Percentiles rank a stretch among this genome's conserved stretches.
phyloP scores from a whole-genome alignment of 257 asterid genomes.

The Hygrophila difformis region DNA sequence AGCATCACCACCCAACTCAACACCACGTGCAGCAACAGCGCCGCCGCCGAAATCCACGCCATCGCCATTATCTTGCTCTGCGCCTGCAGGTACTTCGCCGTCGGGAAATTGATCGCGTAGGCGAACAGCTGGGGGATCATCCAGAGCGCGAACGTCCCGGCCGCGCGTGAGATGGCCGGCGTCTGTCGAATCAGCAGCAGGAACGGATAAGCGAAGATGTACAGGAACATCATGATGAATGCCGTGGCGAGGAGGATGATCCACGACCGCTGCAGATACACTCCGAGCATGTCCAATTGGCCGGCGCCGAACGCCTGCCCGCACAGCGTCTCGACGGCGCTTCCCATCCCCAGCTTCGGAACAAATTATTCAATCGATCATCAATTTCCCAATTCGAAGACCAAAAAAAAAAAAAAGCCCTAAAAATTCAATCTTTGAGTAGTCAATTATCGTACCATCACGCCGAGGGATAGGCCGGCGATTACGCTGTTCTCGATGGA shows the following conservation, averaged over 20 bases:
- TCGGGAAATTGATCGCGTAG: slow-evolving; percentile 38
- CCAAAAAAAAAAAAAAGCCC: background rate
- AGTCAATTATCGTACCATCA: slow-evolving; percentile 22
- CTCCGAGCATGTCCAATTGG: slow-evolving; percentile 35
- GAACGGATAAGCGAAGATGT: slow-evolving; percentile 31
- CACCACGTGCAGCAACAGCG: slow-evolving; percentile 21
- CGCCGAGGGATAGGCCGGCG: slow-evolving; percentile 21
- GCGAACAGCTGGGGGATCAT: slow-evolving; percentile 58
- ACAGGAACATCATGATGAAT: slow-evolving; percentile 22
- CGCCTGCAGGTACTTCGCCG: slow-evolving; percentile 45
- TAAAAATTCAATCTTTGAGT: no score
- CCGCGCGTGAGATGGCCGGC: slow-evolving; percentile 21
- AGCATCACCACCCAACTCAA: slow-evolving; percentile 51
- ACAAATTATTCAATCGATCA: no score
- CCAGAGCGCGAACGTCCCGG: slow-evolving; percentile 40
- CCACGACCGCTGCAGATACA: slow-evolving; percentile 50
- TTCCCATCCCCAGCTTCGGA: slow-evolving; percentile 42
- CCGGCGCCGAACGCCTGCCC: slow-evolving; percentile 56
- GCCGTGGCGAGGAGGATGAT: slow-evolving; percentile 28
- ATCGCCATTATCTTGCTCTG: slow-evolving; percentile 52
- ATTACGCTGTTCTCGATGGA: slow-evolving; percentile 21
- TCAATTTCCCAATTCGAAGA: no score
- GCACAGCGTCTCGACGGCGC: slow-evolving; percentile 50
- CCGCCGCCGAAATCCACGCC: slow-evolving; percentile 31
- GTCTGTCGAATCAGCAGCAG: slow-evolving; percentile 36